Base-by-base conservation (phyloP, 768 basidiomycete species). In the Trametes elegans region DNA sequence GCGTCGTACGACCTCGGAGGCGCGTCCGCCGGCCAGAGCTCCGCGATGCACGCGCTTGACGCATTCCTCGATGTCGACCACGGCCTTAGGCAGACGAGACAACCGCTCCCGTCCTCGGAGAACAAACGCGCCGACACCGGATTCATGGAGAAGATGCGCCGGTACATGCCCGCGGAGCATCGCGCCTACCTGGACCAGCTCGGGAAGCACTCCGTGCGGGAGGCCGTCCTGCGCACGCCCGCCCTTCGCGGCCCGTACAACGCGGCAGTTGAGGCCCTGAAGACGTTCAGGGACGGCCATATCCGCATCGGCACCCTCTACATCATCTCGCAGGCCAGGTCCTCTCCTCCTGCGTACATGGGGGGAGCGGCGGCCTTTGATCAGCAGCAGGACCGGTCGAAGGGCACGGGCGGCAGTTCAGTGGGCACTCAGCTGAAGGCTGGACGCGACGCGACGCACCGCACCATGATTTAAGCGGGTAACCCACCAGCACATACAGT, bases 111-210 rank as follows among this genome's bases (percentile, higher is more conserved):
- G 49, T 84, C 90, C 49, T 70, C 77, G 42, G 70, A 75, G 53
- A 83, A 90, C 68, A 84, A 81, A 71, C 80, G 70, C 62, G 87
- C 78, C 35, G 90, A 82, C 70, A 77, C 72, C 32, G 82, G 85
- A 0, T 98, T 98, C 74, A 93, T 98, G 87, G 85, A 88, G 54
- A 80, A 92, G 43, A 97, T 97, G 94, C 75, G 90, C 53, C 81
- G 82, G 19, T 98, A 98, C 73, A 98, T 98, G 96, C 95, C 96
- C 0, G 88, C 88, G 13, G 82, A 81, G 49, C 96, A 98, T 72
- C 85, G 90, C 38, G 83, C 87, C 41, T 98, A 93, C 73, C 80
- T 98, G 50, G 70, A 72, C 21, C 81, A 84, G 62, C 79, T 98
- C 32, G 75, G 78, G 48, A 79, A 82, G 13, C 84, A 73, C n/a